Conservation (phyloP, 2,329 filamentous ascomycete genomes). For the Lachnellula hyalina region DNA sequence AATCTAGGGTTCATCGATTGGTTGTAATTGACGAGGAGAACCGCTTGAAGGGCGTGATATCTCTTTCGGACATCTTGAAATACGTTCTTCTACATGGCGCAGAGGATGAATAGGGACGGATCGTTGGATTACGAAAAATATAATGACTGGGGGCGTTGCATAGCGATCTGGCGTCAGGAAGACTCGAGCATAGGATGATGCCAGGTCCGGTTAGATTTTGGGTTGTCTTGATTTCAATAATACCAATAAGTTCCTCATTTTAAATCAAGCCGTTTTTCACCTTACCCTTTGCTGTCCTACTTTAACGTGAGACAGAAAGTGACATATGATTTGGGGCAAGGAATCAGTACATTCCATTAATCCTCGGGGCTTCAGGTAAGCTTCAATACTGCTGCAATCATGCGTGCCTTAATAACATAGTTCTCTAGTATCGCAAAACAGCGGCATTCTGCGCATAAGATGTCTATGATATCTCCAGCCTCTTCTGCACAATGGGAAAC, state of each 20-base stretch:
- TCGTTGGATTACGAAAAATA: conserved; percentile 15
- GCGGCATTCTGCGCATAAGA: too few relatives aligned
- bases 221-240: conserved; percentile 21
- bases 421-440: too few relatives aligned
- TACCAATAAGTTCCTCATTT: conserved; percentile 18
- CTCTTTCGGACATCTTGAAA: conserved; percentile 91
- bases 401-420: too few relatives aligned
- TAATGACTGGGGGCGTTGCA: conserved; percentile 29
- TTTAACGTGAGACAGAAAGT: background rate
- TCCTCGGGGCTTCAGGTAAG: too few relatives aligned
- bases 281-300: background rate
- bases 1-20: conserved; percentile 87
- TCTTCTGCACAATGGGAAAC: too few relatives aligned
- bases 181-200: conserved; percentile 21
- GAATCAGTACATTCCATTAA: too few relatives aligned
- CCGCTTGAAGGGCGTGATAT: conserved; percentile 81
- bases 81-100: conserved; percentile 72
- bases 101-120: conserved; percentile 23
- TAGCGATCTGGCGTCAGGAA: conserved; percentile 32
- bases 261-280: background rate
- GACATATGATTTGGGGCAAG: too few relatives aligned
- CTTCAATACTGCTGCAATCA: too few relatives aligned
- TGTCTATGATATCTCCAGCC: too few relatives aligned
- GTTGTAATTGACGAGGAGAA: conserved; percentile 89
- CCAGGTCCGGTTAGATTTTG: conserved; percentile 25